phyloP scores from a whole-genome alignment of 306 rosid species.

The Medicago lupulina region DNA sequence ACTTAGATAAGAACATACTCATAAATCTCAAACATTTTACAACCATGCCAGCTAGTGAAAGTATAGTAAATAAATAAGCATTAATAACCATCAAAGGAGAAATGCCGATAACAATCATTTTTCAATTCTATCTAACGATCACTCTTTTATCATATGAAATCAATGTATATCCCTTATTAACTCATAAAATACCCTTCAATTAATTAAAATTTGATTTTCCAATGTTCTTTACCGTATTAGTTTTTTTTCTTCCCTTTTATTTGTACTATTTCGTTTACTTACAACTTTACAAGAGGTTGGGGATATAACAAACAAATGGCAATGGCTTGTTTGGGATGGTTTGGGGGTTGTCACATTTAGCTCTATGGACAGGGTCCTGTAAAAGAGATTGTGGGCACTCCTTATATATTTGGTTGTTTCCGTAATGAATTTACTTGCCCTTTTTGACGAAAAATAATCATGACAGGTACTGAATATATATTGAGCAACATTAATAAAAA shows the following conservation, averaged over 20 bases:
- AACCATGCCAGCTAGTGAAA: no score
- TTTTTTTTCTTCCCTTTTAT: neutral
- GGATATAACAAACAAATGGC: neutral
- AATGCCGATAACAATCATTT: no score
- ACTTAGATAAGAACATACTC: no score
- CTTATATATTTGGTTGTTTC: neutral
- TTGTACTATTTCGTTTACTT: neutral
- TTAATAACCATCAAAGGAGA: no score
- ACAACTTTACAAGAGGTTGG: neutral
- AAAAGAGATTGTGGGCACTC: neutral
- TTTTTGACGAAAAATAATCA: neutral
- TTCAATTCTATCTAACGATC: no score
- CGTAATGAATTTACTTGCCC: neutral
- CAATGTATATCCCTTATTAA: no score
- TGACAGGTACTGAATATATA: neutral
- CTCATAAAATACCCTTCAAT: no score
- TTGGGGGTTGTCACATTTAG: neutral
- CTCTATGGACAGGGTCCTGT: neutral
- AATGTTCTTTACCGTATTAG: no score
- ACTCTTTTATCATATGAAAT: no score
- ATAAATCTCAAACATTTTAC: no score
- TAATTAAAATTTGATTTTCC: no score
- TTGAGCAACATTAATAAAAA: neutral
- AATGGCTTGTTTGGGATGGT: neutral
- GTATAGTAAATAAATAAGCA: no score